These are phyloP conservation scores for Trichoderma brevicompactum DNA, from an alignment of 2,329 filamentous ascomycete species.

Conservation along the genomic window DNA sequence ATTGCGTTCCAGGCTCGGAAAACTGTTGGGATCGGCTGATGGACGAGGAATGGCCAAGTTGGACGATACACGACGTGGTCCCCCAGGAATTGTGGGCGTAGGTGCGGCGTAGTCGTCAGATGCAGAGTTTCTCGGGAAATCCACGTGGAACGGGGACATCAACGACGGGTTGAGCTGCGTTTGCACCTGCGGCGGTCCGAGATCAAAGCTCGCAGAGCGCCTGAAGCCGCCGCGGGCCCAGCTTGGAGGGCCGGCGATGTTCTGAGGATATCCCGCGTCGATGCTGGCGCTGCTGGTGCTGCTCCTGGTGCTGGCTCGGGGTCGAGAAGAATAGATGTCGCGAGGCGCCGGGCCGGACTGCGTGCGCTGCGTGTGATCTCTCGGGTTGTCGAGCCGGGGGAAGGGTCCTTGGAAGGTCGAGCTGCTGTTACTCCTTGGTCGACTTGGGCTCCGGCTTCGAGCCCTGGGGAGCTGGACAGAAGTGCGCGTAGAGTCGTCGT, in stretches of 20 bases:
- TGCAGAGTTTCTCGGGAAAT: slow-evolving; percentile 55
- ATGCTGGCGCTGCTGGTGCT: slow-evolving; percentile 72
- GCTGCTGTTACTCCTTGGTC: slow-evolving; percentile 77
- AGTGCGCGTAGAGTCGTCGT: slow-evolving; percentile 57
- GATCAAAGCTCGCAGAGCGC: slow-evolving; percentile 77
- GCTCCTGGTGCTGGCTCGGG: slow-evolving; percentile 69
- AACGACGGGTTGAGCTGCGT: slow-evolving; percentile 36
- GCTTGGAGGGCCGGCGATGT: slow-evolving; percentile 60
- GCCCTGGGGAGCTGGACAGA: slow-evolving; percentile 52
- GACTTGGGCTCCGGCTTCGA: slow-evolving; percentile 7
- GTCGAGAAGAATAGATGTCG: slow-evolving; percentile 53
- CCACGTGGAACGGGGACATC: slow-evolving; percentile 50
- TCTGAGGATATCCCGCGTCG: slow-evolving; percentile 63
- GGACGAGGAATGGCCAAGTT: slow-evolving; percentile 42
- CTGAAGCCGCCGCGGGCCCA: slow-evolving; percentile 54
- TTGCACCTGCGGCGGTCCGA: slow-evolving; percentile 45
- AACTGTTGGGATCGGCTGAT: slow-evolving; percentile 46
- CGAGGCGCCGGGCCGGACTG: slow-evolving; percentile 36
- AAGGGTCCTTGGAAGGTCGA: slow-evolving; percentile 68
- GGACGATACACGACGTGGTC: slow-evolving; percentile 63
- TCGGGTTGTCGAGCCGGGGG: slow-evolving; percentile 66
- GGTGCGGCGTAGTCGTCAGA: slow-evolving; percentile 74
- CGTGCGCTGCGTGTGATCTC: slow-evolving; percentile 48
- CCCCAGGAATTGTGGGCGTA: slow-evolving; percentile 80
- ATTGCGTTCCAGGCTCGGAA: slow-evolving; percentile 54